Conservation (phyloP, 2,329 filamentous ascomycete genomes). For the Trichoderma koningii region DNA sequence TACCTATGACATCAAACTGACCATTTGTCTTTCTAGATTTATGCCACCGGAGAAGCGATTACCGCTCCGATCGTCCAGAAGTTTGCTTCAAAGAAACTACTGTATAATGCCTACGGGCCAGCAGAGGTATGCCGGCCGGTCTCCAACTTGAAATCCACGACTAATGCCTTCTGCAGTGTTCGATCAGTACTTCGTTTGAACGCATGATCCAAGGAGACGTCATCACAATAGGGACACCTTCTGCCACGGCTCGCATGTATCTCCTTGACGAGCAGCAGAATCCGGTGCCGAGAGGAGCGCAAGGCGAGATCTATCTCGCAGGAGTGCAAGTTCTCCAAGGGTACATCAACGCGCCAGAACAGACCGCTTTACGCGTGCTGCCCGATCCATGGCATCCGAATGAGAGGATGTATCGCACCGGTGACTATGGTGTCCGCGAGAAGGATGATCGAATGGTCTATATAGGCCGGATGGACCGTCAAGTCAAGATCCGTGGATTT, state of each 20-base stretch:
- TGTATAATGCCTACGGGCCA: slow-evolving; percentile 26
- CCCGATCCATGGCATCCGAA: slow-evolving; percentile 5
- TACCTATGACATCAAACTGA: background rate
- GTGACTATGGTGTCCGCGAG: slow-evolving; percentile 11
- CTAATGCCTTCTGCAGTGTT: background rate
- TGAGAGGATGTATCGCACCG: slow-evolving; percentile 20
- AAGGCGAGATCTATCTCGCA: slow-evolving; percentile 17
- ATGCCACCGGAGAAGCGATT: slow-evolving; percentile 14
- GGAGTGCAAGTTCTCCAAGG: slow-evolving; percentile 10
- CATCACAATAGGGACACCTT: slow-evolving; percentile 8
- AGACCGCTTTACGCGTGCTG: slow-evolving; percentile 8
- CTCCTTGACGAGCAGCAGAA: slow-evolving; percentile 18
- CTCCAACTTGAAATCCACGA: background rate
- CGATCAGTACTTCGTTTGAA: slow-evolving; percentile 14
- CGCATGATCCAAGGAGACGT: slow-evolving; percentile 21
- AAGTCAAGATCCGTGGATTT: slow-evolving; percentile 26
- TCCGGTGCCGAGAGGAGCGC: background rate
- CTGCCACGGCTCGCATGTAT: slow-evolving; percentile 18
- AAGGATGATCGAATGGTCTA: slow-evolving; percentile 14
- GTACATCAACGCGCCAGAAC: slow-evolving; percentile 18
- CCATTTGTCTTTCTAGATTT: background rate
- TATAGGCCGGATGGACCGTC: slow-evolving; percentile 21
- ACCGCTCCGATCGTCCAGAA: slow-evolving; percentile 3
- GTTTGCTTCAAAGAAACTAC: background rate
- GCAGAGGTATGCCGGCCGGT: slow-evolving; percentile 10